phyloP scores from a whole-genome alignment of 257 asterid genomes.

The Petunia secreta region DNA sequence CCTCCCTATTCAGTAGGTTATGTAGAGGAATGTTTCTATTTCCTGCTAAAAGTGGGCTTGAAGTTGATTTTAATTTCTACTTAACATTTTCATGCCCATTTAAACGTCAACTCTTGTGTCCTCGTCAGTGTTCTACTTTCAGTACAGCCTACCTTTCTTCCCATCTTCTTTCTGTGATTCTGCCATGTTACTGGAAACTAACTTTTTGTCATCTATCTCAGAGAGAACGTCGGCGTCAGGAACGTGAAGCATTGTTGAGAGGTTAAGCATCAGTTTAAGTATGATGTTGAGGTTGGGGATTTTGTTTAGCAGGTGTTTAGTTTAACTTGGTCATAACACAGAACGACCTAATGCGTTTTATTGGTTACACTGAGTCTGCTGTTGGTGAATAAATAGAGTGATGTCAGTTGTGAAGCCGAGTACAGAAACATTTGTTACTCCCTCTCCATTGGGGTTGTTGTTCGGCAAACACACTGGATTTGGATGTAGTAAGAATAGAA shows the following conservation, averaged over 20 bases:
- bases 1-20: not conserved
- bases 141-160: not conserved
- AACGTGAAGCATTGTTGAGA: conserved; percentile 58
- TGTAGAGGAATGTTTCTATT: not conserved
- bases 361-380: not conserved
- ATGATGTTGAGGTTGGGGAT: not conserved
- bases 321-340: not conserved
- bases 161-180: not conserved
- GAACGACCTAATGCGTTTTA: not conserved
- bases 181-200: conserved; percentile 25
- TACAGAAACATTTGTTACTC: not conserved
- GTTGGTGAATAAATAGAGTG: not conserved
- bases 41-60: not conserved
- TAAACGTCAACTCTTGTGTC: not conserved
- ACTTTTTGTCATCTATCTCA: conserved; percentile 31
- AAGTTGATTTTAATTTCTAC: not conserved
- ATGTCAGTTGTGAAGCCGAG: not conserved
- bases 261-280: conserved; percentile 39
- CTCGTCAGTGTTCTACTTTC: not conserved
- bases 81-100: not conserved
- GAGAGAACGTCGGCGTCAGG: conserved; percentile 62
- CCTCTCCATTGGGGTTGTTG: not conserved
- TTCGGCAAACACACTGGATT: no score
- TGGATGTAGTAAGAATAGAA: no score
- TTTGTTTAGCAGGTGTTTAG: not conserved